A percentile compares a stretch with the other conserved stretches of the same genome.
phyloP scores from a whole-genome alignment of 148 eudicot genomes.

The Nyssa sinensis region DNA sequence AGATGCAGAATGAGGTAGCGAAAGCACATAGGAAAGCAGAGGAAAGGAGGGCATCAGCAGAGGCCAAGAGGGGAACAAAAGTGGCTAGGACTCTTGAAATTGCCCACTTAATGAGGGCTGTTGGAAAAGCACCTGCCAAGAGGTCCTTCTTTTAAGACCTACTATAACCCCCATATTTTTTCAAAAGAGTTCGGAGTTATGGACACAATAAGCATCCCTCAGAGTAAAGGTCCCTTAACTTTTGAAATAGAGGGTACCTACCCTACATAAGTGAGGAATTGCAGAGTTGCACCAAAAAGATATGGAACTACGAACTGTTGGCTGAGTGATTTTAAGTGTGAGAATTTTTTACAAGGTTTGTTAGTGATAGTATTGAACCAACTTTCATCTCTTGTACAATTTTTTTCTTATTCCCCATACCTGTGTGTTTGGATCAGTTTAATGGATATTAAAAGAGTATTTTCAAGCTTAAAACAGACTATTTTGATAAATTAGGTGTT shows the following conservation, averaged over 20 bases:
- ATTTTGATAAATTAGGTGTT: too few relatives aligned
- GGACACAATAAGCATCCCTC: too few relatives aligned
- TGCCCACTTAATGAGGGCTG: constrained; percentile 71
- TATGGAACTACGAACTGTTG: neutral
- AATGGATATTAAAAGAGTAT: too few relatives aligned
- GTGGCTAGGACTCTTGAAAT: constrained; percentile 73
- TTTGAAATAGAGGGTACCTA: constrained; percentile 20
- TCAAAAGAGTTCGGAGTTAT: too few relatives aligned
- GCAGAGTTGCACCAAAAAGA: neutral
- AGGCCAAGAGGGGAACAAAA: constrained; percentile 85
- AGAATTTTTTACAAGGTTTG: too few relatives aligned
- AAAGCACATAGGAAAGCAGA: constrained; percentile 88
- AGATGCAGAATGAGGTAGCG: constrained; percentile 88
- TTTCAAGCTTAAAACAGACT: too few relatives aligned
- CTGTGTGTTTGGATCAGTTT: too few relatives aligned
- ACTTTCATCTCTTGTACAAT: too few relatives aligned
- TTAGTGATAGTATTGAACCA: too few relatives aligned
- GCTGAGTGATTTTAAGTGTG: too few relatives aligned
- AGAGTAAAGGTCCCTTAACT: constrained; percentile 3
- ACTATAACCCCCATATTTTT: too few relatives aligned
- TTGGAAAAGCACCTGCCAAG: constrained; percentile 74
- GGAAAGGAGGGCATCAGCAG: constrained; percentile 89
- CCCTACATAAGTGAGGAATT: neutral
- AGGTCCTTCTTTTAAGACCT: constrained; percentile 72
- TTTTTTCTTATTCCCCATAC: too few relatives aligned